Evolutionary conservation across 2,329 filamentous ascomycete species (phyloP), one percentile per base, ranked within the genome.

Genomic region (Aspergillus tubingensis): DNA sequence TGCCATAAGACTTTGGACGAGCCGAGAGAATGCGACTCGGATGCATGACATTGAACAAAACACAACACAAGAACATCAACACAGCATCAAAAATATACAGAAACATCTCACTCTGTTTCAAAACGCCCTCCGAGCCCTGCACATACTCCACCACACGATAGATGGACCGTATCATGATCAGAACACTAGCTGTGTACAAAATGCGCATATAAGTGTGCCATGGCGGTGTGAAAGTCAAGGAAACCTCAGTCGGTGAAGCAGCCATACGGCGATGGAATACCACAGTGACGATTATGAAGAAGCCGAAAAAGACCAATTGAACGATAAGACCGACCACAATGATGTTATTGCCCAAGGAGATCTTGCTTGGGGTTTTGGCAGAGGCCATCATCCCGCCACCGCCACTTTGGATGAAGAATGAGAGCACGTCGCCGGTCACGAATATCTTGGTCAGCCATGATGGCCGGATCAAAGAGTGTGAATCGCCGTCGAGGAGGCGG

Each of bases 361-460:
- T 15, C 6, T 15, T 49, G 23, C 23, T 27, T 7, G 44, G 7
- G 44, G 44, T 15, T 10, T 49, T 30, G 2, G 13, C 44, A 49
- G 30, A 39, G 1, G 50, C 50, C 50, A 53, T 53, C 19, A 53
- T 53, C 8, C 32, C 50, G n/a, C 50, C 50, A n/a, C 32, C 50
- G 15, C 50, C 50, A 19, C 50, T 53, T 32, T 53, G 50, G 32
- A 53, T 53, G 19, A 53, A 53, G 19, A 53, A 53, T 13, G 50
- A 53, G 11, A 53, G 50, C 3, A 53, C 50, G 8, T 53, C 50
- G 8, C 50, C 50, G 30, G 50, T 53, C 5, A 53, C 50, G 32
- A 53, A 53, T 11, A 53, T 39, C 32, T 39, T 39, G 32, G 50
- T 53, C 17, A 53, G 21, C 50, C 50, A 53, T 7, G 30, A 38